phyloP scores from a whole-genome alignment of 2,329 filamentous ascomycete genomes.

The Nemania bipapillata region DNA sequence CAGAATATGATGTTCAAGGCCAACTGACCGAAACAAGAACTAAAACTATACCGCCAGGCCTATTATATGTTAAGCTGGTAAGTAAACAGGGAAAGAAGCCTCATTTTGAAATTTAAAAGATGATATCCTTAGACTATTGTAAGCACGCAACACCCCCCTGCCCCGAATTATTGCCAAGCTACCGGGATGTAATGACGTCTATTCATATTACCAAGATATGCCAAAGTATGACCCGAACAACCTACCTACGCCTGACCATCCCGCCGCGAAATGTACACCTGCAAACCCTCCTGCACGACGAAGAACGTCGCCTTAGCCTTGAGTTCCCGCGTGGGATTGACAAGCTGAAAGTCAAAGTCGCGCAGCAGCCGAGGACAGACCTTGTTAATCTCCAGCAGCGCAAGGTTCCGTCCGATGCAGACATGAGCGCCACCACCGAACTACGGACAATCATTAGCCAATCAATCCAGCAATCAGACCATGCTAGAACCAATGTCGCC shows the following conservation, averaged over 20 bases:
- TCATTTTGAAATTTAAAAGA: no score
- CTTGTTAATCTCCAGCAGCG: conserved; percentile 69
- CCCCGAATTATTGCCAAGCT: no score
- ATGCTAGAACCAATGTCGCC: no score
- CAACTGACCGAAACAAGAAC: no score
- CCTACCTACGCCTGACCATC: background rate
- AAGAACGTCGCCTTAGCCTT: conserved; percentile 68
- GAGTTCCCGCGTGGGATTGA: conserved; percentile 61
- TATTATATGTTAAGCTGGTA: no score
- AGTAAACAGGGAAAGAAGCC: no score
- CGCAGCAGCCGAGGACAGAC: conserved; percentile 64
- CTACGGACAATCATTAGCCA: conserved; percentile 42
- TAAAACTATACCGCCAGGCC: no score
- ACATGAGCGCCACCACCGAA: conserved; percentile 66
- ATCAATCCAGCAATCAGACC: background rate
- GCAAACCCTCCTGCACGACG: conserved; percentile 67
- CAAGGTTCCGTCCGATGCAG: conserved; percentile 67
- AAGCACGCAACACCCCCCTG: no score
- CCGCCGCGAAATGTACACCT: conserved; percentile 61
- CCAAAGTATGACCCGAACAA: background rate
- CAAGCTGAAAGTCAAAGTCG: conserved; percentile 65
- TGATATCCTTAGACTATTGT: no score
- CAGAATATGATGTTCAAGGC: no score
- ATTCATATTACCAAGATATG: background rate
- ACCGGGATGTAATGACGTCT: no score